These are phyloP conservation scores for Loxodes magnus DNA, from an alignment of 73 alveolate species.

Conservation along the genomic window DNA sequence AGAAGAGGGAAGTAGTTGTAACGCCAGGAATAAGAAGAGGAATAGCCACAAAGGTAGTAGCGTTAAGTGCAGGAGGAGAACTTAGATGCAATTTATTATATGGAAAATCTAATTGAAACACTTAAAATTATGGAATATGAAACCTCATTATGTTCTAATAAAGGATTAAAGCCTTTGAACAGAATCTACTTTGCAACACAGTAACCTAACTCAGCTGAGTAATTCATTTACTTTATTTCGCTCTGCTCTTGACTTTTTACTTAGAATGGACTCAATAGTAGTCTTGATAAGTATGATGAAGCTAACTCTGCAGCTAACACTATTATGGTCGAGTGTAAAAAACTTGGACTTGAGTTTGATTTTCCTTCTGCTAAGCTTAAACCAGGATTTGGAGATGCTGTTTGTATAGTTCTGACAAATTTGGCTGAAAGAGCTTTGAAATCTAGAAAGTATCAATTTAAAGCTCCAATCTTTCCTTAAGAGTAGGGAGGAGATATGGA, in stretches of 20 bases:
- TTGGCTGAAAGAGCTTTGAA: conserved; percentile 27
- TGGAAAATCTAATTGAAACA: conserved; percentile 50
- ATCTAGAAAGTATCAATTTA: conserved; percentile 29
- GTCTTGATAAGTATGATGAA: conserved; percentile 53
- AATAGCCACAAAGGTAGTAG: no score
- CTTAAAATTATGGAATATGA: conserved; percentile 49
- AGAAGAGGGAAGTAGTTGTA: no score
- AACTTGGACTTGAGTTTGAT: conserved; percentile 36
- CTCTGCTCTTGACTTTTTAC: conserved; percentile 35
- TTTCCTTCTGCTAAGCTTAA: conserved; percentile 44
- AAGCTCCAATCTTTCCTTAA: conserved; percentile 26
- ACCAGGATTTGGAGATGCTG: conserved; percentile 48
- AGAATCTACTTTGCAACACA: conserved; percentile 24
- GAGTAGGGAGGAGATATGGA: conserved; percentile 4
- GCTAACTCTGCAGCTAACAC: conserved; percentile 47
- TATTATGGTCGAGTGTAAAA: conserved; percentile 35
- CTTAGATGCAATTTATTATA: no score
- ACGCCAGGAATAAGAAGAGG: no score
- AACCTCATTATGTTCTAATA: conserved; percentile 12
- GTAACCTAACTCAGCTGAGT: conserved; percentile 27
- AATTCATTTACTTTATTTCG: conserved; percentile 41
- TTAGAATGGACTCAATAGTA: conserved; percentile 27
- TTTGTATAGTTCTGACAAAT: conserved; percentile 23
- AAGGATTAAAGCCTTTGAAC: conserved; percentile 46
- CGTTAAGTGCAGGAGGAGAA: no score